Evolutionary conservation across 2,329 filamentous ascomycete genomes (phyloP).

Genomic region (Trichothecium roseum): DNA sequence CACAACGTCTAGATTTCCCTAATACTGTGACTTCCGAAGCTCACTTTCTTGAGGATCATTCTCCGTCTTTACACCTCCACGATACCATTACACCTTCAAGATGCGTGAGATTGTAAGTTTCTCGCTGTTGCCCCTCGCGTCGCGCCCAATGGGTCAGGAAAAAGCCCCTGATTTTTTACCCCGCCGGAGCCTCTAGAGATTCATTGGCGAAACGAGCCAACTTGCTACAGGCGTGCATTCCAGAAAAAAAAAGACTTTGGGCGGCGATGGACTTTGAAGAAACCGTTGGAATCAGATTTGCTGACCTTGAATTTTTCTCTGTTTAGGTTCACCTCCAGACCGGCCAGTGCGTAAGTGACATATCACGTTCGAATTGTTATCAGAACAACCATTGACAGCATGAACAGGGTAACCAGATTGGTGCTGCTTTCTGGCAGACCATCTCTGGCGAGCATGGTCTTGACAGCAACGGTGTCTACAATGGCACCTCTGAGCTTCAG

Average conservation of each 20-base stretch:
- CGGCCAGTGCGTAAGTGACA: constrained; percentile 81
- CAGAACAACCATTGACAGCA: too few species aligned
- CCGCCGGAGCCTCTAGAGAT: constrained; percentile 16
- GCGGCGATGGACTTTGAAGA: not conserved
- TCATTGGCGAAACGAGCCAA: not conserved
- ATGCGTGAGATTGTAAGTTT: constrained; percentile 62
- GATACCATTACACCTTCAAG: constrained; percentile 21
- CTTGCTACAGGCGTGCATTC: too few species aligned
- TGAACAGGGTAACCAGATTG: constrained; percentile 95
- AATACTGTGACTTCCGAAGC: too few species aligned
- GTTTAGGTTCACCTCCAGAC: constrained; percentile 97
- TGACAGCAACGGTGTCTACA: constrained; percentile 97
- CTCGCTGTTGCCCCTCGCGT: constrained; percentile 13
- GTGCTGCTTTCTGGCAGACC: constrained; percentile 98
- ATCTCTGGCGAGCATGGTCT: constrained; percentile 91
- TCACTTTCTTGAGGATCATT: not conserved
- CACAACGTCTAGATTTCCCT: not conserved
- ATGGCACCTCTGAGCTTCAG: constrained; percentile 96
- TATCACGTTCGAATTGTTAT: not conserved
- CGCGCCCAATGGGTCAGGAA: constrained; percentile 23
- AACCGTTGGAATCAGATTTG: constrained; percentile 11
- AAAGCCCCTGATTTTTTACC: constrained; percentile 26
- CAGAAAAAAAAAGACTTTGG: too few species aligned
- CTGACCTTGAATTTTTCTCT: constrained; percentile 41
- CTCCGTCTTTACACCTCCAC: constrained; percentile 14